Evolutionary conservation across 495 filamentous ascomycete genomes (phyloP).

Genomic region (Lepraria neglecta): DNA sequence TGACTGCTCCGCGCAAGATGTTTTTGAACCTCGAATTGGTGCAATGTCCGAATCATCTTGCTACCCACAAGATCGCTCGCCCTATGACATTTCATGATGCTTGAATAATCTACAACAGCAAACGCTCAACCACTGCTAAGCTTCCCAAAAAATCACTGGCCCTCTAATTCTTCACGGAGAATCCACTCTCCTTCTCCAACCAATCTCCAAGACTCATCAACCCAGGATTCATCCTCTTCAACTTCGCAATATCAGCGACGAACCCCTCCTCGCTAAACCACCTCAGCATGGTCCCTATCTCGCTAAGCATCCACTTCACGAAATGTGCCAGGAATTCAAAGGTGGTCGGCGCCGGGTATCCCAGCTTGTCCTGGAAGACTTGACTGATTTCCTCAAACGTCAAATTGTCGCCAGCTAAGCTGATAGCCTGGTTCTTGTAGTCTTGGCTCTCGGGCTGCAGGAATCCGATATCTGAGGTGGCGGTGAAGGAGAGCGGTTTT

Average conservation of each 20-base stretch:
- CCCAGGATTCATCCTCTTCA: constrained; percentile 45
- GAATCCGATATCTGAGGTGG: constrained; percentile 59
- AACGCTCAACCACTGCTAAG: not conserved
- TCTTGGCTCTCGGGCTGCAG: constrained; percentile 35
- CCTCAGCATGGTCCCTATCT: constrained; percentile 55
- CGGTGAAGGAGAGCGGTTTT: constrained; percentile 53
- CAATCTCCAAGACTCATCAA: constrained; percentile 55
- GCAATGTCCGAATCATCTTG: too few species aligned
- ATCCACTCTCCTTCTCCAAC: constrained; percentile 53
- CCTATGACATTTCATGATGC: too few species aligned
- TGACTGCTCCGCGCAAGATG: too few species aligned
- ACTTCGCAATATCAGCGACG: constrained; percentile 49
- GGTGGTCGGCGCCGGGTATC: constrained; percentile 44
- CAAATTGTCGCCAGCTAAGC: constrained; percentile 56
- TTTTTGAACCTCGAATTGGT: too few species aligned
- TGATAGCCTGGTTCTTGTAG: constrained; percentile 43
- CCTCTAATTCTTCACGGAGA: constrained; percentile 18
- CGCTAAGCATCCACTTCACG: constrained; percentile 43
- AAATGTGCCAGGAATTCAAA: constrained; percentile 38
- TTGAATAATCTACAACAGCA: too few species aligned
- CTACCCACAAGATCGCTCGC: too few species aligned
- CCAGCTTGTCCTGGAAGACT: constrained; percentile 46
- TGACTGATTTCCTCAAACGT: constrained; percentile 44
- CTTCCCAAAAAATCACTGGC: not conserved
- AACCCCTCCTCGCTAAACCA: constrained; percentile 61